Base-by-base conservation (phyloP, 495 filamentous ascomycete species). In the Trichoderma parareesei region DNA sequence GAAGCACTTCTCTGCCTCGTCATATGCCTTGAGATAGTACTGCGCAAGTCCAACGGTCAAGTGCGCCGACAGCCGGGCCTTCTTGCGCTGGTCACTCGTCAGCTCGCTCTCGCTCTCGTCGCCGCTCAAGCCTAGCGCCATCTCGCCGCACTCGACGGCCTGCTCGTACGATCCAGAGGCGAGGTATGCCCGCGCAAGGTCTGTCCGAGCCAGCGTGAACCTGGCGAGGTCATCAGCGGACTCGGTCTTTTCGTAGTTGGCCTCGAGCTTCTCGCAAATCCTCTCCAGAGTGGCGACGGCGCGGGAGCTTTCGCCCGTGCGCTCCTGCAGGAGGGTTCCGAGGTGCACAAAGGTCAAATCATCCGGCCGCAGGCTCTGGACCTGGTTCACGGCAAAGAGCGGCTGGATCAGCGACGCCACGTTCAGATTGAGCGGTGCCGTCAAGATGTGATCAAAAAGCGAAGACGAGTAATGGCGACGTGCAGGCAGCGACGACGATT, bases 131-230 rank as follows among this genome's bases (percentile, higher is more conserved):
- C 88, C 82, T 6, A 96, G 77, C 20, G 89, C 87, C 18, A 85
- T 82, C 61, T 90, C 87, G 8, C 88, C 89, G 63, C 86, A 86
- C 37, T 93, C 88, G 5, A 85, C 81, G 3, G 93, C 92, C 62
- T 81, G 74, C 1, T 76, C 74, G 67, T 85, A 94, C 40, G 83
- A 73, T 9, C 82, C 77, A 16, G 80, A 76, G 5, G 92, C 90
- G 2, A 98, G 84, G 38, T 89, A 83, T 48, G 84, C 84, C 38
- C 95, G 86, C 14, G 90, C 90, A 27, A 97, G 84, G 72, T 98
- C 95, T 8, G 90, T 81, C 72, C 93, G 96, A n/a, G 88, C 90
- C 61, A 92, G 83, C 11, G 91, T 87, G 73, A 89, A 97, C 44
- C 78, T 84, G 11, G 84, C 84, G 20, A 98, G 84, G 16, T 90